These are phyloP conservation scores for Aspergillus viridinutans DNA, from an alignment of 2,329 filamentous ascomycete genomes.

Conservation along the genomic window DNA sequence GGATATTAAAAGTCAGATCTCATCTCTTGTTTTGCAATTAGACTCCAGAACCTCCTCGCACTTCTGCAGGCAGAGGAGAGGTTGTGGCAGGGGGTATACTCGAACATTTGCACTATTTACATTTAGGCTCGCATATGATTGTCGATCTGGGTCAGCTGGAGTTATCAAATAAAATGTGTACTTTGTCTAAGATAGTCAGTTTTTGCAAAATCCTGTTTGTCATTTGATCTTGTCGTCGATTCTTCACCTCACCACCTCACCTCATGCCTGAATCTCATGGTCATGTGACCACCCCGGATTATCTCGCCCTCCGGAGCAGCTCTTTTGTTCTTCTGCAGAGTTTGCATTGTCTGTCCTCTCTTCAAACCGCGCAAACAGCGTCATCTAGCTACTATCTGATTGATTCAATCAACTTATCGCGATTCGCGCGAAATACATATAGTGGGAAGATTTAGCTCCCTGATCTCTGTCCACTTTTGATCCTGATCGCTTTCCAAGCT, in stretches of 20 bases:
- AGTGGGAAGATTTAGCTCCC: conserved; percentile 9
- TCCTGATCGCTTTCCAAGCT: background rate
- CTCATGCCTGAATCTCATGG: background rate
- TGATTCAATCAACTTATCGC: conserved; percentile 15
- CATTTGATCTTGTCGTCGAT: too few species aligned
- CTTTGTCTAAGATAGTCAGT: background rate
- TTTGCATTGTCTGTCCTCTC: conserved; percentile 39
- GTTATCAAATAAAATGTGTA: background rate
- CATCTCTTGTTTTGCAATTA: background rate
- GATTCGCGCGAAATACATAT: conserved; percentile 8
- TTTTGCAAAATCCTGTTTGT: background rate
- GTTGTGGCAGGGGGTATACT: background rate
- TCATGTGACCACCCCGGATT: background rate
- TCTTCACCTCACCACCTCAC: too few species aligned
- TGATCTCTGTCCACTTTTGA: background rate
- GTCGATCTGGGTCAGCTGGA: background rate
- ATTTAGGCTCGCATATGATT: background rate
- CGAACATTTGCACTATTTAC: background rate
- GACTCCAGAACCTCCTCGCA: background rate
- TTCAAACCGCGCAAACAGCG: conserved; percentile 40
- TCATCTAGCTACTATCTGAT: conserved; percentile 25
- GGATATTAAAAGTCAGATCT: conserved; percentile 41
- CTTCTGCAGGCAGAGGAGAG: background rate
- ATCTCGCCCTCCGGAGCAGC: background rate
- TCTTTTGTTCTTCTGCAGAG: conserved; percentile 24